Evolutionary conservation across 1,284 basidiomycete species (phyloP), one percentile per base, ranked within the genome.

Genomic region (Butyriboletus appendiculatus): DNA sequence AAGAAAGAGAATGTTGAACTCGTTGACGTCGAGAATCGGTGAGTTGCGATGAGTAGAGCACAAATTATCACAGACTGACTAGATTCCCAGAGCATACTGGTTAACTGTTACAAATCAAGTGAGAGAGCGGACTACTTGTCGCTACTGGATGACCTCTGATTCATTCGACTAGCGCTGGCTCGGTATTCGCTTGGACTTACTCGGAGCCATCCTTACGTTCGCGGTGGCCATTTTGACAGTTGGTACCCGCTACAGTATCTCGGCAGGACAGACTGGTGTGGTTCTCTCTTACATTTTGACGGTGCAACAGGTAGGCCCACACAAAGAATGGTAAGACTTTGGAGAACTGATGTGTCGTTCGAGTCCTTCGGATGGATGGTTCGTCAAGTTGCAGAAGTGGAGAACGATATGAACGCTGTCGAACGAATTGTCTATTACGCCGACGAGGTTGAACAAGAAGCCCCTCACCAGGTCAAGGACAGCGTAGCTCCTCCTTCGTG

Each of bases 371-470:
- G 88, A 15, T 93, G 86, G 89, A 80, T 94, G 66, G 85, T 95
- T 45, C 84, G 91, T 22, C 92, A 95, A 68, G 80, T 81, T 48
- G 90, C 90, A 4, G 90, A 94, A 65, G 86, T 94, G 15, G 92
- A 96, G 72, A 95, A 96, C 69, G 84, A 95, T 70, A 94, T 96
- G 89, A 94, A 94, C 68, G 86, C 88, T 24, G 91, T 94, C 5
- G 94, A 96, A 71, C 86, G 92, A 43, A 78, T 94, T 32, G 74
- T 92, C 4, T 81, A 94, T 68, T 96, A 96, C 62, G 85, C 88
- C 32, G 75, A 76, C 50, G 71, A 81, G 35, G 33, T 67, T 5
- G 60, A 58, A 51, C 88, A 92, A 68, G 94, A 96, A 70, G 82
- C 90, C 1, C 79, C 90, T 0, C 84, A 92, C 61, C 77, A 86